These are phyloP conservation scores for Handroanthus guayacan DNA, from an alignment of 257 asterid genomes.

Conservation along the genomic window DNA sequence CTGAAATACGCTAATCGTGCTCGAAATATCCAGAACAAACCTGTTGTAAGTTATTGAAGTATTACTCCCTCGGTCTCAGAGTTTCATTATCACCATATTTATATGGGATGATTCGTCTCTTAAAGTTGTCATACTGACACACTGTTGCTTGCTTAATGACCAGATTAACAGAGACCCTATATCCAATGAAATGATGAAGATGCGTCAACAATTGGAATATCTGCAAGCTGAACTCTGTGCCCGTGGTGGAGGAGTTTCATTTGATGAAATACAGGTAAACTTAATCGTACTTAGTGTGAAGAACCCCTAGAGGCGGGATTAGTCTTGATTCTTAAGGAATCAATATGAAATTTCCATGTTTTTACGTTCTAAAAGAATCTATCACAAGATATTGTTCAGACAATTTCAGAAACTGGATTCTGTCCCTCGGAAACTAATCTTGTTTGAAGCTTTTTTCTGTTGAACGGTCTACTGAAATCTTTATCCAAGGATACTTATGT, in stretches of 20 bases:
- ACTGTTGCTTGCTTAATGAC: constrained; percentile 33
- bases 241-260: constrained; percentile 91
- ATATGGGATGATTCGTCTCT: constrained; percentile 11
- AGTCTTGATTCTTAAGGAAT: background rate
- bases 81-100: constrained; percentile 15
- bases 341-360: background rate
- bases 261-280: constrained; percentile 85
- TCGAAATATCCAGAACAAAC: constrained; percentile 98
- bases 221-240: constrained; percentile 98
- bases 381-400: background rate
- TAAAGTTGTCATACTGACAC: constrained; percentile 26
- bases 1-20: constrained; percentile 99
- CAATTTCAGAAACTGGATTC: background rate
- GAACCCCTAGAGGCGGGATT: background rate
- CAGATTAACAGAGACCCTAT: constrained; percentile 97
- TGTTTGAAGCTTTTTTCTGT: constrained; percentile 10
- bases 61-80: background rate
- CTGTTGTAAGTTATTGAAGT: constrained; percentile 68
- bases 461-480: background rate
- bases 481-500: constrained; percentile 13
- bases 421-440: background rate
- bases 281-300: background rate
- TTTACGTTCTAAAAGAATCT: background rate
- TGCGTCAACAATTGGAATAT: constrained; percentile 95
- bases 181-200: constrained; percentile 93